phyloP scores from a whole-genome alignment of 805 yeast species.

The Sugiyamaella smithiae region DNA sequence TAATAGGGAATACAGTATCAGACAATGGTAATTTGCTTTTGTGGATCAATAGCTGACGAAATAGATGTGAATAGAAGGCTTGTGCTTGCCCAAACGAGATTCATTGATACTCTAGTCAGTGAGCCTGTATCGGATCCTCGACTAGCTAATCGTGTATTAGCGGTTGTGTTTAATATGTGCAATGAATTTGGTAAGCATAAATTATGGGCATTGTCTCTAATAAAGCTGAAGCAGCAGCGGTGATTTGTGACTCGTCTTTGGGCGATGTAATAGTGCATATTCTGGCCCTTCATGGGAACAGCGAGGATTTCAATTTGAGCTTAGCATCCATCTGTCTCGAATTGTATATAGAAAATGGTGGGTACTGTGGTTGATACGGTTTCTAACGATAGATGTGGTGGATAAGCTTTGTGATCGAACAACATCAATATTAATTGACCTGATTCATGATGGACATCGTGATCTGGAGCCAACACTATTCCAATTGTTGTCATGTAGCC shows the following conservation, averaged over 20 bases:
- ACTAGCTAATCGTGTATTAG: conserved; percentile 2
- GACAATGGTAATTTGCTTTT: too few relatives aligned
- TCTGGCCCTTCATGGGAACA: not conserved
- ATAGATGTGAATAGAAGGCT: not conserved
- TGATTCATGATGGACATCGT: not conserved
- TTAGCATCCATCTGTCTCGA: conserved; percentile 3
- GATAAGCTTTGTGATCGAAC: not conserved
- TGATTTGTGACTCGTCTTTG: not conserved
- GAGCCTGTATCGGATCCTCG: not conserved
- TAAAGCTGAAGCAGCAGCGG: not conserved
- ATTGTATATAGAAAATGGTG: conserved; percentile 8
- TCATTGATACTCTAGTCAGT: conserved; percentile 6
- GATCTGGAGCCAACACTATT: not conserved
- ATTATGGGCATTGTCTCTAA: not conserved
- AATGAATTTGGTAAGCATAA: conserved; percentile 12
- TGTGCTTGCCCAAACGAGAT: conserved; percentile 5
- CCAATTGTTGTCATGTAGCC: not conserved
- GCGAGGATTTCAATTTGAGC: not conserved
- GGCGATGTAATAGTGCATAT: not conserved
- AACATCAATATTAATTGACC: not conserved
- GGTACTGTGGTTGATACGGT: not conserved
- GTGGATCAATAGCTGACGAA: too few relatives aligned
- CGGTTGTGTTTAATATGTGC: conserved; percentile 17
- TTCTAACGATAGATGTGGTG: too few relatives aligned
- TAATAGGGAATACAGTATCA: conserved; percentile 23